Evolutionary conservation across 805 yeast genomes (phyloP), one percentile per base, ranked within the genome.

Genomic region (Candida ficus): DNA sequence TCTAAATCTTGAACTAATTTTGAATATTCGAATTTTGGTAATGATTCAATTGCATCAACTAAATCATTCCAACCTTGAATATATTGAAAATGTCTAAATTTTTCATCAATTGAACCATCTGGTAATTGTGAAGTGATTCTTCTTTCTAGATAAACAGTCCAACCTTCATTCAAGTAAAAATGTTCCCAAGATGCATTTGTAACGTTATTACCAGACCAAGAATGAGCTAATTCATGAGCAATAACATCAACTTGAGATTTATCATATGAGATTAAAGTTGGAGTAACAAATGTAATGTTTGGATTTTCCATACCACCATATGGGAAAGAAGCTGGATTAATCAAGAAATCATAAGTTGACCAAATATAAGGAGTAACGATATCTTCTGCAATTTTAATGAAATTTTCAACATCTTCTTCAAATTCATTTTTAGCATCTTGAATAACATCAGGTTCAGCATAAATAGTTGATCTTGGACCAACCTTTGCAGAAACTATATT

Each of bases 241-340:
- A 89, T 78, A 22, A 89, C 96, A 52, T 84, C 89, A 16, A 88
- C 88, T 48, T 88, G 86, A 42, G 86, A 80, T 43, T 90, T 72
- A 62, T 88, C 95, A 29, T 90, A 89, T 13, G 90, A 76, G 32
- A 89, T 76, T 46, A 89, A 68, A 2, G 96, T 88, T 35, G 96
- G 95, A 0, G 96, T 87, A 8, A 89, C 90, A 63, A 87, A 87
- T 1, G 95, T 87, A 61, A 87, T 78, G 56, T 88, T 87, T 45
- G 95, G 95, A 56, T 87, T 86, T 64, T 89, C 96, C 95, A 89
- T 89, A 40, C 96, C 96, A 47, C 96, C 96, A 54, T 85, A 89
- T 3, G 95, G 95, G 63, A 75, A 76, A 3, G 78, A 76, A 40
- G 80, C 74, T 3, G 95, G 95, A 48, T 88, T 75, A 25, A 89